Evolutionary conservation across 352 stramenopile genomes (phyloP).

Genomic region (Nothophytophthora sp.): DNA sequence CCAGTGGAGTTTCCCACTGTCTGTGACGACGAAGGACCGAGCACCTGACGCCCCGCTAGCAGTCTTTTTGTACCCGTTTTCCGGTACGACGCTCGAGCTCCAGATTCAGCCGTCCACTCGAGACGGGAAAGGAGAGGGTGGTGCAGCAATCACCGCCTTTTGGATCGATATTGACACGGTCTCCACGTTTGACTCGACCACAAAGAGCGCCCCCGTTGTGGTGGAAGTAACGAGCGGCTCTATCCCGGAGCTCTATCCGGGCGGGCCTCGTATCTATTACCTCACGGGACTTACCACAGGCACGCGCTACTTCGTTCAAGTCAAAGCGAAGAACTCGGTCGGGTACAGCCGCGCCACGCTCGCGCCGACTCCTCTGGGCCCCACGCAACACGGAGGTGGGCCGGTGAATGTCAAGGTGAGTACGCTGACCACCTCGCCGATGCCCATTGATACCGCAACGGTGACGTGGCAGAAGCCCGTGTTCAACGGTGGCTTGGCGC

Average conservation of each 20-base stretch:
- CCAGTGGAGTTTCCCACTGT: constrained; percentile 87
- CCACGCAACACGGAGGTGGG: constrained; percentile 44
- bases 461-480: constrained; percentile 75
- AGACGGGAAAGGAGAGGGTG: constrained; percentile 57
- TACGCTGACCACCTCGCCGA: constrained; percentile 39
- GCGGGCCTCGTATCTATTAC: constrained; percentile 69
- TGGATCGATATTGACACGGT: constrained; percentile 75
- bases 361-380: constrained; percentile 54
- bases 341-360: constrained; percentile 67
- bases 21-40: constrained; percentile 79
- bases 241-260: constrained; percentile 54
- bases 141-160: constrained; percentile 48
- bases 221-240: constrained; percentile 18
- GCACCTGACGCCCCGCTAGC: constrained; percentile 71
- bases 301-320: constrained; percentile 85
- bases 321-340: constrained; percentile 73
- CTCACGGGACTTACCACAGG: constrained; percentile 70
- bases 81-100: constrained; percentile 63
- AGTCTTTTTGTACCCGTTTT: constrained; percentile 63
- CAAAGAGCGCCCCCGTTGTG: constrained; percentile 46
- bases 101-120: constrained; percentile 71
- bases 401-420: constrained; percentile 64
- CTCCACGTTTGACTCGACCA: constrained; percentile 68
- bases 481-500: constrained; percentile 49
- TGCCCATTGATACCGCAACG: constrained; percentile 55